phyloP scores from a whole-genome alignment of 352 stramenopile species.

The Globisporangium okanoganense region DNA sequence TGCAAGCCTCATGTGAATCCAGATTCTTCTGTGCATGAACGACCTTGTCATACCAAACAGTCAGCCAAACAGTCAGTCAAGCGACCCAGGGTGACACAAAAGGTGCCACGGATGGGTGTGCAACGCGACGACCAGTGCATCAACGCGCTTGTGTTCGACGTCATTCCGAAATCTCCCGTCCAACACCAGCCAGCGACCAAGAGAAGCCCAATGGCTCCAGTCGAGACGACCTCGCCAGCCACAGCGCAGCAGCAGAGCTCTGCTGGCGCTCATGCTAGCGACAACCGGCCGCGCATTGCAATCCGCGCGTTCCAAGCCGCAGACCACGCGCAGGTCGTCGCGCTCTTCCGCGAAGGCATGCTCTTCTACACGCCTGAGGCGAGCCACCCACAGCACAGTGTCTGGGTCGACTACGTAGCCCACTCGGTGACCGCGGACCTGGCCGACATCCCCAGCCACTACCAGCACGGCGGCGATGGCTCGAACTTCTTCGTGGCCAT shows the following conservation, averaged over 20 bases:
- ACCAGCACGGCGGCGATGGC: neutral
- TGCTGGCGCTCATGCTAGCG: neutral
- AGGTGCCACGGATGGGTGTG: neutral
- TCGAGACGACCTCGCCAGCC: neutral
- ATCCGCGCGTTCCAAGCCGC: slow-evolving; percentile 17
- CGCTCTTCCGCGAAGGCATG: slow-evolving; percentile 20
- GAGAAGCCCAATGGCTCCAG: neutral
- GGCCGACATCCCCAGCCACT: slow-evolving; percentile 8
- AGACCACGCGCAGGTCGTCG: slow-evolving; percentile 13
- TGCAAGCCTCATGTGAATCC: too few species aligned
- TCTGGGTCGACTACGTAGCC: slow-evolving; percentile 20
- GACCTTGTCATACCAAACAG: too few species aligned
- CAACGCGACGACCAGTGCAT: neutral
- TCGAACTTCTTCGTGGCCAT: slow-evolving; percentile 13
- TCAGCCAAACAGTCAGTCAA: too few species aligned
- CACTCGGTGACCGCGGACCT: slow-evolving; percentile 18
- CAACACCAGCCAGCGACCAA: neutral
- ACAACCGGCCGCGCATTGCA: neutral
- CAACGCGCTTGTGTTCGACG: neutral
- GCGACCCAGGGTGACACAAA: neutral
- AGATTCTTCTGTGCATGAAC: too few species aligned
- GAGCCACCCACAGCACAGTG: slow-evolving; percentile 2
- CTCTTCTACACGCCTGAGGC: slow-evolving; percentile 6
- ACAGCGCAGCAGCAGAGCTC: too few species aligned
- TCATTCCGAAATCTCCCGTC: neutral